phyloP scores from a whole-genome alignment of 2,329 filamentous ascomycete species.

The Aspergillus fijiensis region DNA sequence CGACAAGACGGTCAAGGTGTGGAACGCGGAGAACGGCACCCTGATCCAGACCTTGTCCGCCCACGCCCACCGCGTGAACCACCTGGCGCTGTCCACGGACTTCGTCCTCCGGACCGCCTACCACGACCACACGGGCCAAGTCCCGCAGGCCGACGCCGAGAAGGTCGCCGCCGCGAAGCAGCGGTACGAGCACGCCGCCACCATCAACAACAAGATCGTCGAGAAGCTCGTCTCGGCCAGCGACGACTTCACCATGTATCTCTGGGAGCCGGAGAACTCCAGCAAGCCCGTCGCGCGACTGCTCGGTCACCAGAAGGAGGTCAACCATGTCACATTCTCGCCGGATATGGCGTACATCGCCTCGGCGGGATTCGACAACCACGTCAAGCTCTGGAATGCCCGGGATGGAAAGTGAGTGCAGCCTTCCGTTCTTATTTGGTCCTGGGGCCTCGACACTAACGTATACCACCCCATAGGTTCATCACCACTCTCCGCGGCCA shows the following conservation, averaged over 20 bases:
- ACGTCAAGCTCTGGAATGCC: slow-evolving; percentile 87
- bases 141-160: slow-evolving; percentile 67
- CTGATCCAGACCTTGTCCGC: slow-evolving; percentile 74
- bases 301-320: slow-evolving; percentile 93
- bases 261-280: slow-evolving; percentile 80
- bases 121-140: slow-evolving; percentile 74
- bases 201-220: slow-evolving; percentile 69
- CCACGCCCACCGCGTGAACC: slow-evolving; percentile 95
- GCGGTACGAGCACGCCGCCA: slow-evolving; percentile 82
- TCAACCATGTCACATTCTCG: slow-evolving; percentile 93
- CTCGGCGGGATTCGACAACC: slow-evolving; percentile 88
- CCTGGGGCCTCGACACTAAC: slow-evolving; percentile 6
- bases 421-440: background rate
- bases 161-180: slow-evolving; percentile 73
- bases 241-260: slow-evolving; percentile 94
- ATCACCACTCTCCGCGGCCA: slow-evolving; percentile 85
- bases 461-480: slow-evolving; percentile 55
- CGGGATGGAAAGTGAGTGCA: slow-evolving; percentile 58
- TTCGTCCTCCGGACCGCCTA: slow-evolving; percentile 83
- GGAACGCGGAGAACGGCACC: slow-evolving; percentile 77
- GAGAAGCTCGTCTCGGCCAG: slow-evolving; percentile 87
- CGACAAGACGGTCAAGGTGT: slow-evolving; percentile 89
- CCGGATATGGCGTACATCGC: slow-evolving; percentile 86
- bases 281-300: slow-evolving; percentile 85
- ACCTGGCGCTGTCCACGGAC: slow-evolving; percentile 89